Conservation (phyloP, 257 asterid genomes). For the Jacaranda copaia region DNA sequence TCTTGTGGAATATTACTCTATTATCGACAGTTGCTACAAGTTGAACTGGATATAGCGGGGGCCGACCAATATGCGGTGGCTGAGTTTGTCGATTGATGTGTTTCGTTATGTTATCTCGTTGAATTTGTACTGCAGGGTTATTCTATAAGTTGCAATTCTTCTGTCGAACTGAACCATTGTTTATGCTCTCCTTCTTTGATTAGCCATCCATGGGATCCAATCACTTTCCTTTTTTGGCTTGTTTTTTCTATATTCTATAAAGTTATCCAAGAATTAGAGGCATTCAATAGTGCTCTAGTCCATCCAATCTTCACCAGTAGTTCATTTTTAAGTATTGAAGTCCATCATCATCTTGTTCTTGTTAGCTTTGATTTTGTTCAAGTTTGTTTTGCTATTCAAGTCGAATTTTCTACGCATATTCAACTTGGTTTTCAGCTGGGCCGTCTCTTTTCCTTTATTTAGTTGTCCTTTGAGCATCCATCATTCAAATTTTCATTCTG, state of each 20-base stretch:
- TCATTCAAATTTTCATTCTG: slow-evolving; percentile 31
- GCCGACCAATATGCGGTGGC: slow-evolving; percentile 56
- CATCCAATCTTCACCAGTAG: neutral
- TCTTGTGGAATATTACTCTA: neutral
- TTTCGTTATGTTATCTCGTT: slow-evolving; percentile 58
- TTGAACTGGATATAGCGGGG: slow-evolving; percentile 38
- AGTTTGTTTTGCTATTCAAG: neutral
- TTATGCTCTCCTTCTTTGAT: slow-evolving; percentile 1
- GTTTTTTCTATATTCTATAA: slow-evolving; percentile 51
- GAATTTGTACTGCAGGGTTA: slow-evolving; percentile 71
- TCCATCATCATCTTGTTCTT: slow-evolving; percentile 11
- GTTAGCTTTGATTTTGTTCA: neutral
- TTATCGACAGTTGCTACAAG: neutral
- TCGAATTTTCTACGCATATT: neutral
- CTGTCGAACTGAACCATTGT: neutral
- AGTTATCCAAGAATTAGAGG: slow-evolving; percentile 37
- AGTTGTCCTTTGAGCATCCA: slow-evolving; percentile 19
- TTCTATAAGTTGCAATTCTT: slow-evolving; percentile 48
- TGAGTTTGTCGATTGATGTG: slow-evolving; percentile 62
- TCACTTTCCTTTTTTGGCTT: slow-evolving; percentile 48
- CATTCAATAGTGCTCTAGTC: slow-evolving; percentile 1
- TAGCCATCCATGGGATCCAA: slow-evolving; percentile 55
- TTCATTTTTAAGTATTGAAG: slow-evolving; percentile 10
- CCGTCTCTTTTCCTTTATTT: slow-evolving; percentile 1
- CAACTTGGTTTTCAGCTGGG: slow-evolving; percentile 22